Evolutionary conservation across 371 early-diverging fungal genomes (phyloP), one percentile per base, ranked within the genome.

Genomic region (Choanephora cucurbitarum): DNA sequence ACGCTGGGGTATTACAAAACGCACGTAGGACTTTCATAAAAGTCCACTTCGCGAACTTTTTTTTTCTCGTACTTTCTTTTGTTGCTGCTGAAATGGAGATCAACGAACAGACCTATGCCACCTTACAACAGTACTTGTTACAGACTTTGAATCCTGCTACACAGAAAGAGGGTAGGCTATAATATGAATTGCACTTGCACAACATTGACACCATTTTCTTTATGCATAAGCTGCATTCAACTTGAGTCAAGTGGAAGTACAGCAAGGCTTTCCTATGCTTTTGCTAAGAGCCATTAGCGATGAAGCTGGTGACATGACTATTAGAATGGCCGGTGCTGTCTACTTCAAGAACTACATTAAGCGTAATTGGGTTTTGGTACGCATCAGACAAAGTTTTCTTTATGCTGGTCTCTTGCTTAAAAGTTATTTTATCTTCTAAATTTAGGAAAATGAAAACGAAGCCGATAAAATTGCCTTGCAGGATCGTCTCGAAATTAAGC

Each of bases 301-400:
- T 66, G 72, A 78, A 44, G 52, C 66, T 1, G 72, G 70, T n/a
- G 82, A 83, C 54, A 59, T 63, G 24, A 82, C 80, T 33, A 72
- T 92, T 13, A 84, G 94, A 37, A 85, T 94, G 55, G 86, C 96
- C 3, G 91, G 89, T 13, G 85, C 94, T 17, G 69, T 99, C 34
- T 89, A 90, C 61, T 96, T 99, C 72, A 99, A 99, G 72, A 99
- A 99, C 71, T 94, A 86, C 69, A 73, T 96, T 60, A 91, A 91
- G 58, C 84, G 90, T 55, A 69, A 89, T 60, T 99, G 99, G 99
- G 80, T 79, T 32, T 72, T 73, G 65, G 94, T 92, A 81, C 42
- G 0, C 8, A 24, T n/a, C n/a, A n/a, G n/a, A n/a, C n/a, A n/a
- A n/a, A n/a, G n/a, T n/a, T n/a, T n/a, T n/a, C n/a, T n/a, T n/a